Evolutionary conservation across 139 green algal species (phyloP).

Genomic region (Chlorella sp.): DNA sequence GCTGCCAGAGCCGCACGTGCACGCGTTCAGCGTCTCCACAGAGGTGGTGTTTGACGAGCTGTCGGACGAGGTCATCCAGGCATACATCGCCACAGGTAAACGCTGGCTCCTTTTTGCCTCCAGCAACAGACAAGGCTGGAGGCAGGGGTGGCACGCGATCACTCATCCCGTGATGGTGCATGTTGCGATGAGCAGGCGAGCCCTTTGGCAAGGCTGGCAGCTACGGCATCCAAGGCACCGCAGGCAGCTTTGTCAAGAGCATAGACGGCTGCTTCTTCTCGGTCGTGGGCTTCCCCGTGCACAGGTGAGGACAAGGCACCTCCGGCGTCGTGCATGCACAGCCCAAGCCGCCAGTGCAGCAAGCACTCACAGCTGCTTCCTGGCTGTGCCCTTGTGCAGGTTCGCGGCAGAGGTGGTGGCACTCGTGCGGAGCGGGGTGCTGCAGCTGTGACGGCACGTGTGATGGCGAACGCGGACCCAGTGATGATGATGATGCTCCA

Average conservation of each 20-base stretch:
- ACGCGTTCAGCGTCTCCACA: conserved; percentile 64
- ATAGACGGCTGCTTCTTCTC: conserved; percentile 89
- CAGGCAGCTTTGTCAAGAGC: conserved; percentile 65
- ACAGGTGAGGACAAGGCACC: conserved; percentile 6
- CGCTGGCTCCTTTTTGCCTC: background rate
- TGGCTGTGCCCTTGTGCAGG: background rate
- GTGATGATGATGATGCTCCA: too few species aligned
- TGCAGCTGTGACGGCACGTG: too few species aligned
- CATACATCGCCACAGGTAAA: conserved; percentile 66
- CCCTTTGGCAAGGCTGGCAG: conserved; percentile 74
- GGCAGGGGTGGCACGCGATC: background rate
- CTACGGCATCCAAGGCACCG: conserved; percentile 61
- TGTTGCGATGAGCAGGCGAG: conserved; percentile 46
- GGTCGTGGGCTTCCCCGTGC: conserved; percentile 63
- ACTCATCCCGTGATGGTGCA: background rate
- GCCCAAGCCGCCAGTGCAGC: background rate
- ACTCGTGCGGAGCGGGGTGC: background rate
- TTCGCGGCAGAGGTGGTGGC: background rate
- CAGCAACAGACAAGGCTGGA: background rate
- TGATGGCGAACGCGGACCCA: too few species aligned
- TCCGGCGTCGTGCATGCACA: background rate
- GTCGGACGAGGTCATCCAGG: conserved; percentile 42
- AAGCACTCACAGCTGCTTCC: background rate
- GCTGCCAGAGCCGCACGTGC: conserved; percentile 12
- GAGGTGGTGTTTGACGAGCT: conserved; percentile 74